phyloP scores from a whole-genome alignment of 2,329 filamentous ascomycete species.

The Fusarium sp. region DNA sequence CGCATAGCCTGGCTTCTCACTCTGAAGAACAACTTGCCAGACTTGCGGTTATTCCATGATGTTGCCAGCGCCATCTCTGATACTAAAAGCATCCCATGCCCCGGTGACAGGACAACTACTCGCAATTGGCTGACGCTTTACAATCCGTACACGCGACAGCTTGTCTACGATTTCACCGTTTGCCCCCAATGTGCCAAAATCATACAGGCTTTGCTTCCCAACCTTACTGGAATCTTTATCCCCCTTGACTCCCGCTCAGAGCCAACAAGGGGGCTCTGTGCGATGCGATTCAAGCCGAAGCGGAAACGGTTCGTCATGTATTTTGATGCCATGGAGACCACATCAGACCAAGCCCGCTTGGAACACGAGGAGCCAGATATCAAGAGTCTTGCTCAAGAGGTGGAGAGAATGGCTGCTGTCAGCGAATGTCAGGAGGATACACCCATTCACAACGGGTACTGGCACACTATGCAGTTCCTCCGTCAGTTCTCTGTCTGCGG shows the following conservation, averaged over 20 bases:
- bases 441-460: conserved; percentile 71
- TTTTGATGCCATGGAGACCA: conserved; percentile 70
- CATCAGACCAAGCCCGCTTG: conserved; percentile 63
- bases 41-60: conserved; percentile 76
- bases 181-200: conserved; percentile 81
- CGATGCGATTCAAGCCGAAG: conserved; percentile 70
- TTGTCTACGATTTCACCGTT: conserved; percentile 78
- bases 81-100: conserved; percentile 67
- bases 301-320: conserved; percentile 68
- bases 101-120: conserved; percentile 63
- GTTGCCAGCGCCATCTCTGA: conserved; percentile 70
- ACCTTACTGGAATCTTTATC: conserved; percentile 75
- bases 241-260: conserved; percentile 60
- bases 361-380: conserved; percentile 65
- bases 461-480: conserved; percentile 82
- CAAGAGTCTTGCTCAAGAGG: conserved; percentile 71
- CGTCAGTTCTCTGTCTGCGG: conserved; percentile 87
- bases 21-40: conserved; percentile 73
- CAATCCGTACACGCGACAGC: conserved; percentile 73
- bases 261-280: conserved; percentile 70
- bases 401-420: conserved; percentile 68
- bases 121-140: conserved; percentile 82
- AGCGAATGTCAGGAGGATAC: conserved; percentile 75
- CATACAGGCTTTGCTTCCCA: conserved; percentile 79
- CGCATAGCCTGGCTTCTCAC: conserved; percentile 87